Evolutionary conservation across 495 filamentous ascomycete species (phyloP).

Genomic region (Lasiosphaeria ovina): DNA sequence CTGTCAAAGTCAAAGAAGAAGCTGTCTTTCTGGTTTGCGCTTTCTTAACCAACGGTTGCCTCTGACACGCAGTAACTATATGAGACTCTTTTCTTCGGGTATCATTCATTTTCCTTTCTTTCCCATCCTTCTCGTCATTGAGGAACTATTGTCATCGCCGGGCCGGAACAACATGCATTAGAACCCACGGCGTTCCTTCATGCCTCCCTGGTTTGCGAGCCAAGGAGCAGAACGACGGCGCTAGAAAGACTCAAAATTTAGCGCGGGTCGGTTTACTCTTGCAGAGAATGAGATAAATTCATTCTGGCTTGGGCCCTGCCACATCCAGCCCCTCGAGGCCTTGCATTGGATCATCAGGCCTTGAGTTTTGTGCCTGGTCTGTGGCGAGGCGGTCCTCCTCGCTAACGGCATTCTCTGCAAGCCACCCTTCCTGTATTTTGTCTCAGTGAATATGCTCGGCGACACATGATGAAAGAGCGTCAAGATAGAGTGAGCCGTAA

Average conservation of each 20-base stretch:
- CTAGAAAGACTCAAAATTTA: too few species aligned
- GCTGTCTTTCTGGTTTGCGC: neutral
- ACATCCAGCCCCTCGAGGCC: slow-evolving; percentile 90
- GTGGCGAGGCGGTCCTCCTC: slow-evolving; percentile 76
- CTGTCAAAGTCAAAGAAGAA: neutral
- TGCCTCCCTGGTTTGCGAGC: too few species aligned
- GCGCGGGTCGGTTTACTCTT: too few species aligned
- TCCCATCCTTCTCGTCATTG: too few species aligned
- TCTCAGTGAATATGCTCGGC: slow-evolving; percentile 8
- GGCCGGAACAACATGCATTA: too few species aligned
- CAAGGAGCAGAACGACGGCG: too few species aligned
- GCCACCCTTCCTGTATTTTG: slow-evolving; percentile 74
- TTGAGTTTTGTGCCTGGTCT: slow-evolving; percentile 53
- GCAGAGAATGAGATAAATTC: slow-evolving; percentile 22
- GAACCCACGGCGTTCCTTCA: too few species aligned
- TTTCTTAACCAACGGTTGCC: too few species aligned
- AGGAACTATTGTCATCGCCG: too few species aligned
- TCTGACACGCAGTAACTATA: too few species aligned
- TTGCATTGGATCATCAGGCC: slow-evolving; percentile 86
- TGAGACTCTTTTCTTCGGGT: too few species aligned
- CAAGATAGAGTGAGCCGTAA: neutral
- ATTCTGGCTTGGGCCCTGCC: slow-evolving; percentile 83
- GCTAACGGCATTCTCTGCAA: slow-evolving; percentile 84
- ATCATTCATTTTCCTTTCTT: too few species aligned
- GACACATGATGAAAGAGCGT: neutral